Percentiles rank a stretch among this genome's conserved stretches.
These are phyloP conservation scores for Xylaria sp. DNA, from an alignment of 2,329 filamentous ascomycete genomes.

Conservation along the genomic window DNA sequence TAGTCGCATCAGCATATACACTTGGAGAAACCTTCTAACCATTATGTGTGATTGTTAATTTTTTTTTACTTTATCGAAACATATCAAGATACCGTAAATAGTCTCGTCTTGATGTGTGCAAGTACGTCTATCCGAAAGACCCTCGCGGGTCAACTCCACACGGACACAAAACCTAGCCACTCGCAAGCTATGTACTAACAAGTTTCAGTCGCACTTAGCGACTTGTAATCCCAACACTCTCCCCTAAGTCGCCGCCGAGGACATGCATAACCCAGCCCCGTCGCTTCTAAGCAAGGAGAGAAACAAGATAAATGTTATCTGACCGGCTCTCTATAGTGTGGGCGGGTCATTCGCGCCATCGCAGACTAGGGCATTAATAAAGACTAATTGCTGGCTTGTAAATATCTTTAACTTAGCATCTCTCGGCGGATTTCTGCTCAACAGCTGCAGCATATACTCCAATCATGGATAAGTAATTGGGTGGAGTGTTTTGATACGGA, in stretches of 20 bases:
- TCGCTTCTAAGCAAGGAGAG: slow-evolving; percentile 16
- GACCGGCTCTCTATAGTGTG: neutral
- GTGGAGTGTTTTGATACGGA: neutral
- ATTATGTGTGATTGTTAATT: slow-evolving; percentile 6
- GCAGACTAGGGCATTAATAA: slow-evolving; percentile 31
- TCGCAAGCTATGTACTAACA: slow-evolving; percentile 11
- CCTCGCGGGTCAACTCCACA: slow-evolving; percentile 19
- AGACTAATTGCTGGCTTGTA: slow-evolving; percentile 15
- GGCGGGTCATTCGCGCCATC: slow-evolving; percentile 17
- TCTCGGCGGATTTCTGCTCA: slow-evolving; percentile 6
- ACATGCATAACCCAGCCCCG: slow-evolving; percentile 17
- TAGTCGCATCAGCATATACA: too few relatives aligned
- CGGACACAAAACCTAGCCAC: slow-evolving; percentile 5
- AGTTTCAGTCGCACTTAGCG: slow-evolving; percentile 14
- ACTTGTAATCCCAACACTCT: slow-evolving; percentile 2
- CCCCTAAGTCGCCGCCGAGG: slow-evolving; percentile 10
- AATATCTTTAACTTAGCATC: slow-evolving; percentile 8
- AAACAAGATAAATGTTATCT: slow-evolving; percentile 15
- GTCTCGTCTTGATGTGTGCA: slow-evolving; percentile 15
- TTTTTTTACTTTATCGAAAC: slow-evolving; percentile 14
- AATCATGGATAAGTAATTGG: slow-evolving; percentile 8
- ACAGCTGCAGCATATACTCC: slow-evolving; percentile 8
- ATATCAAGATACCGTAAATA: slow-evolving; percentile 9
- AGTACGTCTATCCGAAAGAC: slow-evolving; percentile 26
- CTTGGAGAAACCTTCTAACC: too few relatives aligned